Evolutionary conservation across 306 rosid genomes (phyloP), one percentile per base, ranked within the genome.

Genomic region (Cyclanthera cordifolia): DNA sequence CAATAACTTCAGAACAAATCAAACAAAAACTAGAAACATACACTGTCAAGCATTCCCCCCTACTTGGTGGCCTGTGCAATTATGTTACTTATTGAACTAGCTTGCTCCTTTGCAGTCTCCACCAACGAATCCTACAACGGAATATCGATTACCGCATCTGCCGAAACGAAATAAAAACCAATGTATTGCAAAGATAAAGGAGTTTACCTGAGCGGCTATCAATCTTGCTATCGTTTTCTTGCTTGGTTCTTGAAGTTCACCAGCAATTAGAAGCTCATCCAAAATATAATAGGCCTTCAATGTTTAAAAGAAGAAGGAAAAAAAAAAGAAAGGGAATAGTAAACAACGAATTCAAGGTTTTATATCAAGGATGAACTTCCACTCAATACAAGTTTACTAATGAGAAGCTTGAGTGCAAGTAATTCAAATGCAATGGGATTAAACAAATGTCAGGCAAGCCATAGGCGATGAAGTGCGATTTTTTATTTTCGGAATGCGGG

Each of bases 191-290:
- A 53, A 58, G 50, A 37, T 41, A 55, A 21, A 64, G 53, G 58
- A 79, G 53, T 72, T 79, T 41, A 89, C 97, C 96, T 91, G 97
- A 71, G 97, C 96, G 19, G 96, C 96, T 76, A 91, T 82, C 87
- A 91, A 75, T 63, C 97, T 84, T 2, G 96, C 95, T 70, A 88
- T 78, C 13, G 90, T 87, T 84, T 85, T 91, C 90, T 89, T 91
- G 95, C 97, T 91, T 0, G 97, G 82, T 72, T 91, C 97, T 80
- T 91, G 97, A 74, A 91, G 96, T 74, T 91, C 97, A 11, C 96
- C 97, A 13, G 97, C 97, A 73, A 91, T 85, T 74, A 91, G 75
- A 81, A 91, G 72, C 79, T 91, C 97, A 69, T 91, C 97, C 39
- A 88, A 86, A 78, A 91, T 84, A 72, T 88, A 91, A 72, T 91